Base-by-base conservation (phyloP, 2,329 filamentous ascomycete species). In the Colletotrichum sp. region DNA sequence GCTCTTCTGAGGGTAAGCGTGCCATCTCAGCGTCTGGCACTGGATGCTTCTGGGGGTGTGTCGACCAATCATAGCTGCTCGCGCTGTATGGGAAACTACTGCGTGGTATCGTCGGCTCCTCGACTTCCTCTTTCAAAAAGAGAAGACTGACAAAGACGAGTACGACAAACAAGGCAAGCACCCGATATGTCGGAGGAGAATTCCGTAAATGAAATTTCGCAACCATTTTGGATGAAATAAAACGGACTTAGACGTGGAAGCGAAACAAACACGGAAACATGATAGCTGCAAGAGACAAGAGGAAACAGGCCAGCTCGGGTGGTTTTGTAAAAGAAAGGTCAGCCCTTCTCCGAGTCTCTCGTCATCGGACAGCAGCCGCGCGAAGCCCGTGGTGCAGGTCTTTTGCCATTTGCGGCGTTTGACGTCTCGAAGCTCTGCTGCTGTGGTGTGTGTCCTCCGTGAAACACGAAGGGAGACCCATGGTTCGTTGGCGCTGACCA, bases 11-110 rank as follows among this genome's bases (percentile, higher is more conserved):
- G 3, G 79, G 79, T 13, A 79, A 66, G 6, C 71, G 52, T 24
- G 71, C n/a, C 78, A 79, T 79, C 12, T 79, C 69, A 16, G 60
- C 69, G n/a, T 71, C 68, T 26, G 77, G 69, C 8, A 80, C 65
- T 13, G 78, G 77, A 63, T 76, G 74, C 26, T 39, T 67, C 21
- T 72, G 78, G 10, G 71, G 60, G n/a, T 79, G 78, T n/a, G 57
- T 55, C 13, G 78, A 64, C 78, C 78, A 79, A 71, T 79, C 77
- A 77, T 79, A 79, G 36, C 71, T 75, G 71, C 75, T 79, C 60
- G 32, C 75, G 26, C 28, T 76, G n/a, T 72, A 66, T 16, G 55
- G 28, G 6, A 66, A 28, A 10, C n/a, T 52, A 52, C 26, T 60
- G 18, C 39, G 39, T 64, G 49, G 39, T 28, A 30, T 63, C 28